phyloP scores from a whole-genome alignment of 2,329 filamentous ascomycete species.

The Cadophora gregata region DNA sequence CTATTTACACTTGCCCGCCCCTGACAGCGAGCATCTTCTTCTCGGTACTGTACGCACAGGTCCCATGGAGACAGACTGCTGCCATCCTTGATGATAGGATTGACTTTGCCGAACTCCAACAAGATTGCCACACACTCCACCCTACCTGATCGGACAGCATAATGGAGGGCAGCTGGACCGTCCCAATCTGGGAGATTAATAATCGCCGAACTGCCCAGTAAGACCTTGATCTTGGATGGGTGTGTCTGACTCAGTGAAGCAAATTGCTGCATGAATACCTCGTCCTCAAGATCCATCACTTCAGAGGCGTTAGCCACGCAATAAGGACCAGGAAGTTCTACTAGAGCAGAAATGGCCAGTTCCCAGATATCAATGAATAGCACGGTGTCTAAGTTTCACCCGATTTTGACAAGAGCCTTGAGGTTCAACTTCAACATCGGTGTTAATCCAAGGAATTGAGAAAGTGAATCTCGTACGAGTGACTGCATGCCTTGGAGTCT shows the following conservation, averaged over 20 bases:
- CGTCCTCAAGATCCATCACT: conserved; percentile 27
- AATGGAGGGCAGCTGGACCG: conserved; percentile 8
- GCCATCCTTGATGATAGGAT: conserved; percentile 21
- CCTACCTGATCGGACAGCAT: conserved; percentile 24
- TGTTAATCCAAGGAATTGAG: conserved; percentile 44
- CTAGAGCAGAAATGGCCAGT: conserved; percentile 37
- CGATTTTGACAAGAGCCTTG: conserved; percentile 12
- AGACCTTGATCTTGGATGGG: conserved; percentile 1
- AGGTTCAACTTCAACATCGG: conserved; percentile 39
- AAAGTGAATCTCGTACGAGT: conserved; percentile 44
- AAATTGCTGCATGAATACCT: conserved; percentile 1
- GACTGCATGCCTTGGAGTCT: conserved; percentile 29
- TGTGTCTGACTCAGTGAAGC: neutral
- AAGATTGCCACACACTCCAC: conserved; percentile 26
- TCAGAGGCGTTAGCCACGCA: conserved; percentile 55
- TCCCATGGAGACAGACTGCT: conserved; percentile 7
- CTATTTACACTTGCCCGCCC: neutral
- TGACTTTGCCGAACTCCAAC: conserved; percentile 19
- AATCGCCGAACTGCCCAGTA: neutral
- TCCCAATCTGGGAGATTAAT: neutral
- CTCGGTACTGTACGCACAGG: conserved; percentile 21
- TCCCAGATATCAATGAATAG: conserved; percentile 42
- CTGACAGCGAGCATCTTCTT: conserved; percentile 26
- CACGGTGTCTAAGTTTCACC: conserved; percentile 26
- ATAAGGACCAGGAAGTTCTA: conserved; percentile 42